Evolutionary conservation across 768 basidiomycete species (phyloP).

Genomic region (Mycena pura): DNA sequence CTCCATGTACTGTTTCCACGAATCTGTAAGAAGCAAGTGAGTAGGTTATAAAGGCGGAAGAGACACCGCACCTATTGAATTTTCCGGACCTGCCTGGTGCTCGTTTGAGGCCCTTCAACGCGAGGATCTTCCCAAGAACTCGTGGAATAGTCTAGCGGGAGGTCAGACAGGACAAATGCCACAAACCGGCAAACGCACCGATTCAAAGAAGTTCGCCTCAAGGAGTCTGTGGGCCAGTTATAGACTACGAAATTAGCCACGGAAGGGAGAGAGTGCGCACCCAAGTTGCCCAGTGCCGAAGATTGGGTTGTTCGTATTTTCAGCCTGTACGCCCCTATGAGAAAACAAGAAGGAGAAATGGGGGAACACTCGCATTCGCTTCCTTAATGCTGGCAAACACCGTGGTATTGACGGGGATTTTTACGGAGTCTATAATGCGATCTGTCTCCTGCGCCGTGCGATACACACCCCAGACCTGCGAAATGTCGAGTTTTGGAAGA

Average conservation of each 20-base stretch:
- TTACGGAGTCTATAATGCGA: conserved; percentile 31
- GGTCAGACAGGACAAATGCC: not conserved
- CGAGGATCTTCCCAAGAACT: conserved; percentile 53
- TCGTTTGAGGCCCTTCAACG: conserved; percentile 46
- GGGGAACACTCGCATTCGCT: conserved; percentile 48
- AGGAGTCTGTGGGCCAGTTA: conserved; percentile 33
- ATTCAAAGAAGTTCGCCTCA: conserved; percentile 47
- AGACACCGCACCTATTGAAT: conserved; percentile 42
- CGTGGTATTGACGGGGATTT: conserved; percentile 37
- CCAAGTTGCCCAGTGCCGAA: conserved; percentile 40
- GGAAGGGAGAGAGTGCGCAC: conserved; percentile 28
- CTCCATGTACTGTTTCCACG: conserved; percentile 41
- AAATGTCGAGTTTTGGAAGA: not conserved
- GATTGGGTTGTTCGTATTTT: conserved; percentile 38
- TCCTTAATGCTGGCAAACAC: conserved; percentile 45
- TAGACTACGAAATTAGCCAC: not conserved
- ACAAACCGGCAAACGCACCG: conserved; percentile 31
- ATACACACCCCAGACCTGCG: conserved; percentile 49
- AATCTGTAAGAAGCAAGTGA: conserved; percentile 34
- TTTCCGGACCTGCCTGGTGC: conserved; percentile 46
- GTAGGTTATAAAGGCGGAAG: not conserved
- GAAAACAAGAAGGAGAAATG: not conserved
- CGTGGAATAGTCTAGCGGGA: conserved; percentile 47
- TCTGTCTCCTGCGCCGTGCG: conserved; percentile 40
- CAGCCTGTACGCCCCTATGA: no score